A percentile compares a stretch with the other conserved stretches of the same genome.
Conservation (phyloP, 768 basidiomycete species). For the Rhizopogon roseolus region DNA sequence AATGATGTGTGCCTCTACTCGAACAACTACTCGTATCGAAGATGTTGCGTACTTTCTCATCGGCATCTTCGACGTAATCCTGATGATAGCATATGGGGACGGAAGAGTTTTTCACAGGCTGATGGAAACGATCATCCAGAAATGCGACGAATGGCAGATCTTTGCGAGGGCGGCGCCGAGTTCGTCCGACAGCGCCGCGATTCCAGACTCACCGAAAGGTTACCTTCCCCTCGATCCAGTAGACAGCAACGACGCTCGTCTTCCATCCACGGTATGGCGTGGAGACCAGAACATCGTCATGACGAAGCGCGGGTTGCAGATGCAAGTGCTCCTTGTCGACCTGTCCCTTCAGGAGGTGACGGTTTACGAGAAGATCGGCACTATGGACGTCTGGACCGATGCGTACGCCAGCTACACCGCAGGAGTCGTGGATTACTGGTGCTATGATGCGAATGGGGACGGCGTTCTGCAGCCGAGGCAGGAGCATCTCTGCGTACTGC, state of each 20-base stretch:
- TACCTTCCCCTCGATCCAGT: slow-evolving; percentile 16
- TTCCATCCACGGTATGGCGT: slow-evolving; percentile 8
- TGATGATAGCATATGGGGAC: slow-evolving; percentile 30
- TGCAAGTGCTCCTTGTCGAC: slow-evolving; percentile 17
- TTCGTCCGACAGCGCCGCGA: slow-evolving; percentile 22
- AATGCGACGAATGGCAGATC: slow-evolving; percentile 27
- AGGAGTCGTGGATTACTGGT: slow-evolving; percentile 27
- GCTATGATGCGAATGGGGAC: slow-evolving; percentile 22
- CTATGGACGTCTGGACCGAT: slow-evolving; percentile 1
- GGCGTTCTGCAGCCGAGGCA: slow-evolving; percentile 17
- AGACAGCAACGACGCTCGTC: background rate
- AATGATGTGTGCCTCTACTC: slow-evolving; percentile 28
- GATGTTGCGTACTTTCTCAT: slow-evolving; percentile 23
- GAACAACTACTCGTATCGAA: slow-evolving; percentile 29
- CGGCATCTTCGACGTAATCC: slow-evolving; percentile 28
- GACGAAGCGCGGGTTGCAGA: slow-evolving; percentile 28
- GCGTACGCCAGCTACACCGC: slow-evolving; percentile 18
- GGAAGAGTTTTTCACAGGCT: slow-evolving; percentile 26
- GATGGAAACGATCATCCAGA: slow-evolving; percentile 23
- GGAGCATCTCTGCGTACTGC: slow-evolving; percentile 24
- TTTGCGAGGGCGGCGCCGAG: slow-evolving; percentile 25
- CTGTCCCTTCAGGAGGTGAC: slow-evolving; percentile 13
- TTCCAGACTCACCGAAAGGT: slow-evolving; percentile 26
- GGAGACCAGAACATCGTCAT: slow-evolving; percentile 24
- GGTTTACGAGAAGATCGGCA: slow-evolving; percentile 13